Percentiles rank a stretch among this genome's conserved stretches.
phyloP scores from a whole-genome alignment of 176 grass and related monocot species.

The Ensete ventricosum region DNA sequence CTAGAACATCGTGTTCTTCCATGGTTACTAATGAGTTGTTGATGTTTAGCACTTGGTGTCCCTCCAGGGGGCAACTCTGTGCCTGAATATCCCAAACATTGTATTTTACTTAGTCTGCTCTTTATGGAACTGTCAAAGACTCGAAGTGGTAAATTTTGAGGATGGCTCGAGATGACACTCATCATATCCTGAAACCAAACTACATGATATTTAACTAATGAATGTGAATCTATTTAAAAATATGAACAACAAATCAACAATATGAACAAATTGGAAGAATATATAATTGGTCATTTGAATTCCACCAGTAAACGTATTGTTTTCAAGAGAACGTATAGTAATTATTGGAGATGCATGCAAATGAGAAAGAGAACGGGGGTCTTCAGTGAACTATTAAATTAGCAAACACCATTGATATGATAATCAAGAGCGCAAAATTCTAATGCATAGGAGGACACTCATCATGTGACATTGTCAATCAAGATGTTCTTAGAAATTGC shows the following conservation, averaged over 20 bases:
- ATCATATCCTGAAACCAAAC: constrained; percentile 28
- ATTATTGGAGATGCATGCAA: too few relatives aligned
- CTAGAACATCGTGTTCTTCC: constrained; percentile 5
- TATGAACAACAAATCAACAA: neutral
- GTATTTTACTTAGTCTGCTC: constrained; percentile 20
- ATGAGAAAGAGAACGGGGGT: too few relatives aligned
- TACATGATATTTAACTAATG: neutral
- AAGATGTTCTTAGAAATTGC: too few relatives aligned
- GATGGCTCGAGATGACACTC: constrained; percentile 36
- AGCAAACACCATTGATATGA: too few relatives aligned
- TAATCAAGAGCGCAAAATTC: too few relatives aligned
- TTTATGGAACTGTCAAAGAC: constrained; percentile 16
- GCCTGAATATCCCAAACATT: constrained; percentile 15
- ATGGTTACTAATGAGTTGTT: constrained; percentile 6
- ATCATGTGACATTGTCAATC: too few relatives aligned
- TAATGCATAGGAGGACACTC: too few relatives aligned
- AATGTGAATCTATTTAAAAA: neutral
- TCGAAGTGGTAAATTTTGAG: constrained; percentile 16
- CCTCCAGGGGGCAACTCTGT: constrained; percentile 16
- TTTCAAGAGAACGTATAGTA: too few relatives aligned
- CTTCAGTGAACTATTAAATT: too few relatives aligned
- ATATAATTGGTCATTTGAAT: too few relatives aligned
- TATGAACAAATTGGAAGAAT: neutral
- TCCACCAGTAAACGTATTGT: too few relatives aligned
- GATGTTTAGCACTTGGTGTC: constrained; percentile 9